Percentiles rank a stretch among this genome's conserved stretches.
Evolutionary conservation across 1,284 basidiomycete species (phyloP).

Genomic region (Malassezia restricta): DNA sequence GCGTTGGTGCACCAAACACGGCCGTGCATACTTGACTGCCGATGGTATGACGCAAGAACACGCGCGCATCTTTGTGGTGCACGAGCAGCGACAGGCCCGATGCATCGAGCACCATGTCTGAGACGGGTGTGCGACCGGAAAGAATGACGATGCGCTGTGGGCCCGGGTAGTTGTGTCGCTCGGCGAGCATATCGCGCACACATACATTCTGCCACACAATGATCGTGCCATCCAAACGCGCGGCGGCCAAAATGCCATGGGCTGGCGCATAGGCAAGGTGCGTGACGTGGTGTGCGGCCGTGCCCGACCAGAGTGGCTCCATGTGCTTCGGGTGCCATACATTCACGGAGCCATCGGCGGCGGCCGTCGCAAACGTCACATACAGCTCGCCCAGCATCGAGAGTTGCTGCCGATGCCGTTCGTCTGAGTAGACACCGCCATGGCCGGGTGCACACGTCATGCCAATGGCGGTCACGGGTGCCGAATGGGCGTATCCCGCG

Average conservation of each 20-base stretch:
- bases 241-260: slow-evolving; percentile 31
- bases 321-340: slow-evolving; percentile 29
- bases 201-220: slow-evolving; percentile 32
- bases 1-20: slow-evolving; percentile 24
- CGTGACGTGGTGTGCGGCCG: slow-evolving; percentile 13
- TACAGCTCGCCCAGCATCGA: slow-evolving; percentile 29
- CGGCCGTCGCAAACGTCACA: slow-evolving; percentile 33
- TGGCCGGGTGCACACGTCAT: slow-evolving; percentile 27
- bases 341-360: slow-evolving; percentile 35
- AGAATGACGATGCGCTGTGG: background rate
- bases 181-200: background rate
- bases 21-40: slow-evolving; percentile 12
- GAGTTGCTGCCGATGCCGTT: slow-evolving; percentile 28
- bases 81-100: slow-evolving; percentile 10
- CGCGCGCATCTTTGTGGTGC: slow-evolving; percentile 20
- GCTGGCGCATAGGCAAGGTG: slow-evolving; percentile 26
- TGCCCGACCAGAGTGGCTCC: slow-evolving; percentile 29
- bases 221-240: slow-evolving; percentile 26
- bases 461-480: slow-evolving; percentile 27
- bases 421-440: slow-evolving; percentile 32
- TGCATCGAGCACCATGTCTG: background rate
- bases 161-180: background rate
- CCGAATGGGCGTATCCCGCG: slow-evolving; percentile 21
- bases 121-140: background rate
- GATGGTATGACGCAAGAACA: slow-evolving; percentile 21